Evolutionary conservation across 2,329 filamentous ascomycete species (phyloP).

Genomic region (Daldinia eschscholtzii): DNA sequence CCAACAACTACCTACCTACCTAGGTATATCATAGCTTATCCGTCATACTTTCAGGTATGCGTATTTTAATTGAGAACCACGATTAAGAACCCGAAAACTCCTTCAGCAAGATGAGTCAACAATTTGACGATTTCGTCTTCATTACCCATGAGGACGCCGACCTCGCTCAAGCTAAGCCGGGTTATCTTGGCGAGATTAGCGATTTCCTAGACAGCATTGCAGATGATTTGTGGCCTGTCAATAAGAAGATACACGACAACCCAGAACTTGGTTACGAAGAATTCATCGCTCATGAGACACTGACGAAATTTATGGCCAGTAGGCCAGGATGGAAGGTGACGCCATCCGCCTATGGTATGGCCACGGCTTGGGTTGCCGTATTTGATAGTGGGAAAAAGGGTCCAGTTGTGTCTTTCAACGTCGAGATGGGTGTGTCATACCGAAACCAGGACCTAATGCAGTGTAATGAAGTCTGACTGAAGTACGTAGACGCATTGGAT

Average conservation of each 20-base stretch:
- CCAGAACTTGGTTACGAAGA: slow-evolving; percentile 64
- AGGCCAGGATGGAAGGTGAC: slow-evolving; percentile 64
- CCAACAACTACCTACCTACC: background rate
- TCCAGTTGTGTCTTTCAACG: slow-evolving; percentile 61
- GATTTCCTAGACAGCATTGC: slow-evolving; percentile 56
- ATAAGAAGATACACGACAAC: slow-evolving; percentile 65
- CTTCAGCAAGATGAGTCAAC: slow-evolving; percentile 39
- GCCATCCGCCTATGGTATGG: slow-evolving; percentile 63
- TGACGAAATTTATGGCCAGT: slow-evolving; percentile 61
- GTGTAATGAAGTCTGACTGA: slow-evolving; percentile 28
- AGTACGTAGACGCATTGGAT: slow-evolving; percentile 60
- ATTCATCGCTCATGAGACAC: slow-evolving; percentile 61
- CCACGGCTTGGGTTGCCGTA: slow-evolving; percentile 66
- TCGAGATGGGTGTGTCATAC: slow-evolving; percentile 58
- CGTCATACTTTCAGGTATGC: background rate
- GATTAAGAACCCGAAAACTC: background rate
- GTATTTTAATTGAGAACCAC: background rate
- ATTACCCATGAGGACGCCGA: slow-evolving; percentile 46
- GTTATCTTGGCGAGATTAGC: slow-evolving; percentile 55
- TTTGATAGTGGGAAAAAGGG: slow-evolving; percentile 61
- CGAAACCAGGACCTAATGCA: background rate
- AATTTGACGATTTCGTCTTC: slow-evolving; percentile 49
- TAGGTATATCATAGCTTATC: background rate
- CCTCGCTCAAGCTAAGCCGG: slow-evolving; percentile 30
- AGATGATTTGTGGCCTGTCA: slow-evolving; percentile 59